Evolutionary conservation across 768 basidiomycete species (phyloP).

Genomic region (Macrocybe gigantea): DNA sequence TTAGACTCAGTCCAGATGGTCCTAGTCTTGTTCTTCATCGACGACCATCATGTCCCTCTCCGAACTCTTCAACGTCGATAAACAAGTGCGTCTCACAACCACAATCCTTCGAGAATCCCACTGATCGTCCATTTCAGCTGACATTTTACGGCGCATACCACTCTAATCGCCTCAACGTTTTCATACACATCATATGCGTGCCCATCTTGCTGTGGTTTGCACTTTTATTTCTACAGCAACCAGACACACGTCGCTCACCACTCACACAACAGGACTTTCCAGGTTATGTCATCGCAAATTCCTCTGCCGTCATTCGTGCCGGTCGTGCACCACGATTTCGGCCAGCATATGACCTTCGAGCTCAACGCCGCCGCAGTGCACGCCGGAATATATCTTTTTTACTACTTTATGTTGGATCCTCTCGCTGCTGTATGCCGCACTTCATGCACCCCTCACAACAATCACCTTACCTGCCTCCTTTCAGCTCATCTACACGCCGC

Average conservation of each 20-base stretch:
- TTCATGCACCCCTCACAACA: not conserved
- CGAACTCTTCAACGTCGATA: conserved; percentile 58
- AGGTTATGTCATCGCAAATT: conserved; percentile 45
- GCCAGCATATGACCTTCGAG: conserved; percentile 63
- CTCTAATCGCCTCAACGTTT: conserved; percentile 72
- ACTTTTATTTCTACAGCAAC: conserved; percentile 1
- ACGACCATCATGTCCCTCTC: conserved; percentile 29
- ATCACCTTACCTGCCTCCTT: conserved; percentile 5
- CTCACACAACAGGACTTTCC: conserved; percentile 45
- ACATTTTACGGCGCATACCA: conserved; percentile 95
- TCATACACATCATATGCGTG: conserved; percentile 83
- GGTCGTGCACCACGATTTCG: conserved; percentile 42
- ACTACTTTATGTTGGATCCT: conserved; percentile 82
- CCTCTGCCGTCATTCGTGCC: conserved; percentile 54
- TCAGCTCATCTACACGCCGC: conserved; percentile 79
- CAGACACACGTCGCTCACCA: not conserved
- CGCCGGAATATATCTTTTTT: conserved; percentile 54
- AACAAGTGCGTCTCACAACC: conserved; percentile 43
- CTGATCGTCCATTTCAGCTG: conserved; percentile 43
- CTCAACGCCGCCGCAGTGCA: conserved; percentile 60
- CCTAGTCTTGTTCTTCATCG: not conserved
- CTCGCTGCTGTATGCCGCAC: conserved; percentile 67
- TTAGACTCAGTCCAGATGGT: not conserved
- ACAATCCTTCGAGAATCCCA: not conserved
- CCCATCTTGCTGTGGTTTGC: conserved; percentile 77